A percentile compares a stretch with the other conserved stretches of the same genome.
Evolutionary conservation across 2,329 filamentous ascomycete genomes (phyloP).

Genomic region (Microthyrium microscopicum): DNA sequence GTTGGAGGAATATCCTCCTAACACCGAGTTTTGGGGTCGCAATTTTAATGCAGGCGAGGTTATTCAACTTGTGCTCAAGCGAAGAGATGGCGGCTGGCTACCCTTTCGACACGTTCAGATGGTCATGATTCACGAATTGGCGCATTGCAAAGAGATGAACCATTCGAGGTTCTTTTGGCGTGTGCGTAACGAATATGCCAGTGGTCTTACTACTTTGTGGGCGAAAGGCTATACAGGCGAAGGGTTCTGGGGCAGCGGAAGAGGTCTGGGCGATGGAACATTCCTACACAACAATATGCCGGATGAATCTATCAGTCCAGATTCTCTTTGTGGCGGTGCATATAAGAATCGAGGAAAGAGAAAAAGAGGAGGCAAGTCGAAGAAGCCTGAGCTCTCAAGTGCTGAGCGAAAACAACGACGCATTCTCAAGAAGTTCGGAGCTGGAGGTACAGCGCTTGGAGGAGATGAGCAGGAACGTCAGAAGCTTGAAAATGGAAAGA

Average conservation of each 20-base stretch:
- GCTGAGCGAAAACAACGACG: slow-evolving; percentile 56
- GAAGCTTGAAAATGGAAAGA: slow-evolving; percentile 49
- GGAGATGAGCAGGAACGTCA: slow-evolving; percentile 49
- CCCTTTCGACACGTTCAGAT: slow-evolving; percentile 75
- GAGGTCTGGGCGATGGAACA: slow-evolving; percentile 39
- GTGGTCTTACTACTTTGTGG: slow-evolving; percentile 57
- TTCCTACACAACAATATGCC: slow-evolving; percentile 1
- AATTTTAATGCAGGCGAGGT: slow-evolving; percentile 87
- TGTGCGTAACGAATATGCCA: slow-evolving; percentile 56
- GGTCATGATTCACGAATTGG: slow-evolving; percentile 89
- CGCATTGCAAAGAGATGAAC: slow-evolving; percentile 86
- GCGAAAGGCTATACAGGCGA: slow-evolving; percentile 56
- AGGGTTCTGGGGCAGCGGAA: slow-evolving; percentile 65
- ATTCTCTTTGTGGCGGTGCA: slow-evolving; percentile 68
- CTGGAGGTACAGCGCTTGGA: slow-evolving; percentile 50
- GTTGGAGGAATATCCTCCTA: slow-evolving; percentile 68
- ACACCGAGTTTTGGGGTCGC: slow-evolving; percentile 67
- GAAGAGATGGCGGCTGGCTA: slow-evolving; percentile 49
- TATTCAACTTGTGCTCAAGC: slow-evolving; percentile 66
- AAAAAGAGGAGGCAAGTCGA: slow-evolving; percentile 34
- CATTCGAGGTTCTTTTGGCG: slow-evolving; percentile 69
- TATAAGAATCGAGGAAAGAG: slow-evolving; percentile 42
- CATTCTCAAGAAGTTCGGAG: slow-evolving; percentile 62
- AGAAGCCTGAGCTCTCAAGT: slow-evolving; percentile 40
- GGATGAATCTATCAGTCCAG: slow-evolving; percentile 41